phyloP scores from a whole-genome alignment of 495 filamentous ascomycete species.

The Neurospora africana region DNA sequence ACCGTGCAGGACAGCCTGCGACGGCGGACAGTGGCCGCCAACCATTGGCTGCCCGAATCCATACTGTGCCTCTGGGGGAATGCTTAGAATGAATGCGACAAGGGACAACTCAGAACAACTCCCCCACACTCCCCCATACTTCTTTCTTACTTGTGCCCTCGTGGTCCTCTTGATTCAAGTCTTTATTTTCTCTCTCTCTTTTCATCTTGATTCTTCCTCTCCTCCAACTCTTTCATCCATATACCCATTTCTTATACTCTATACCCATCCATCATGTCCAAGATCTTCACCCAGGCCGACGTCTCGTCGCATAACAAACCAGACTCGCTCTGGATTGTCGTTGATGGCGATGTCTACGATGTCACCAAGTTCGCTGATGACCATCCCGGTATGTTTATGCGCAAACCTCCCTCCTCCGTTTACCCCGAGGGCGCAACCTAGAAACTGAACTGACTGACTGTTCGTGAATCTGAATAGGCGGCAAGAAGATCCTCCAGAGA shows the following conservation, averaged over 20 bases:
- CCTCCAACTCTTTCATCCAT: not conserved
- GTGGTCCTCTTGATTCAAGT: not conserved
- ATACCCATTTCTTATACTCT: not conserved
- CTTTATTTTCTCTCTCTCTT: not conserved
- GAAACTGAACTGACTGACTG: not conserved
- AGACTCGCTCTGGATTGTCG: constrained; percentile 76
- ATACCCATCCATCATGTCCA: constrained; percentile 57
- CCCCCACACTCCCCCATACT: not conserved
- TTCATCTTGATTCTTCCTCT: not conserved
- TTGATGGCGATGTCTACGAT: constrained; percentile 96
- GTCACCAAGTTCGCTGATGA: constrained; percentile 90
- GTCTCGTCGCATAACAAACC: constrained; percentile 84
- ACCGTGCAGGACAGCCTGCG: not conserved
- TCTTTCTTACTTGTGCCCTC: not conserved
- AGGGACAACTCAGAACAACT: not conserved
- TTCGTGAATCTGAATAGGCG: constrained; percentile 45
- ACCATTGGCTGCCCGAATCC: not conserved
- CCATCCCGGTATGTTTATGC: constrained; percentile 57
- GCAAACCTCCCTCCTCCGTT: too few species aligned
- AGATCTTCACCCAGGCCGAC: constrained; percentile 72
- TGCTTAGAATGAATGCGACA: not conserved
- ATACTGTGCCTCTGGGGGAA: not conserved
- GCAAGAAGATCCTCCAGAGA: constrained; percentile 93
- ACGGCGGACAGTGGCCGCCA: not conserved
- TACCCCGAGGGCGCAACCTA: not conserved